phyloP scores from a whole-genome alignment of 768 basidiomycete species.

The Gymnopilus dilepis region DNA sequence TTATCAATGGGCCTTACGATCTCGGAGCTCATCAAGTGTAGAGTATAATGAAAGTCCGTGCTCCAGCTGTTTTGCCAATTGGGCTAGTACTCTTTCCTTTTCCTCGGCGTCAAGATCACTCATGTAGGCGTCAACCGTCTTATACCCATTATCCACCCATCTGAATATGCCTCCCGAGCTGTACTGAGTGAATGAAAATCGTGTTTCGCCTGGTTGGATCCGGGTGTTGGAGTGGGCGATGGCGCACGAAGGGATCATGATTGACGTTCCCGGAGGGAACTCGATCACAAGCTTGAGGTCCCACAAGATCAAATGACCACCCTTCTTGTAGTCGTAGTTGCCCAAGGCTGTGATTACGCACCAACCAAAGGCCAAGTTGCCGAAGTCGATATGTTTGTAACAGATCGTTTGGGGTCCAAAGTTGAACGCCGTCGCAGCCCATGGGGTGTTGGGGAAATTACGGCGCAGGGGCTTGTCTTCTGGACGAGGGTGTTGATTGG shows the following conservation, averaged over 20 bases:
- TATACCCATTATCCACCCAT: not conserved
- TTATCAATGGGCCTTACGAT: too few species aligned
- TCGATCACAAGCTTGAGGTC: not conserved
- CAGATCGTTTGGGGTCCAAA: slow-evolving; percentile 1
- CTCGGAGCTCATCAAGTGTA: not conserved
- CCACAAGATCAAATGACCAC: not conserved
- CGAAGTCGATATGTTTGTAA: not conserved
- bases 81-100: not conserved
- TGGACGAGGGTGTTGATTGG: not conserved
- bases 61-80: not conserved
- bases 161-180: not conserved
- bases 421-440: not conserved
- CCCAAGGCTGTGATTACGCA: not conserved
- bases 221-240: not conserved
- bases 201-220: not conserved
- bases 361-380: not conserved
- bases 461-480: not conserved
- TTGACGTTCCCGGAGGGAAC: slow-evolving; percentile 1
- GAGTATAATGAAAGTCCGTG: not conserved
- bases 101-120: not conserved
- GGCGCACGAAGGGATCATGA: not conserved
- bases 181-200: slow-evolving; percentile 1
- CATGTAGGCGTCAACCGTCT: not conserved
- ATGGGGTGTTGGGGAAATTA: not conserved
- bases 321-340: not conserved